Percentiles rank a stretch among this genome's conserved stretches.
These are phyloP conservation scores for Atkinsonella hypoxylon DNA, from an alignment of 2,329 filamentous ascomycete species.

Conservation along the genomic window DNA sequence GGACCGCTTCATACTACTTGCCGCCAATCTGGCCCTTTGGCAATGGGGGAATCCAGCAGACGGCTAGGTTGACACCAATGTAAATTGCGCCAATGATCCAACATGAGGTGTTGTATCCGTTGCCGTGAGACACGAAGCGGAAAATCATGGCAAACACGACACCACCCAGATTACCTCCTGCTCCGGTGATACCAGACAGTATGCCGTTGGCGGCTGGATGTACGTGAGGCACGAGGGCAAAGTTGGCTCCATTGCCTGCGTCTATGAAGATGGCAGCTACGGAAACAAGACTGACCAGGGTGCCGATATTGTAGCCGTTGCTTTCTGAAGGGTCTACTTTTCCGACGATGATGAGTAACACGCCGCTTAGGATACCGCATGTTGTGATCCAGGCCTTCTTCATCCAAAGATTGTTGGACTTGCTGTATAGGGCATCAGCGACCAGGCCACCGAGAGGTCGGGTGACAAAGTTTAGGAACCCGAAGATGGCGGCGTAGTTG, in stretches of 20 bases:
- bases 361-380: conserved; percentile 50
- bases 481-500: conserved; percentile 61
- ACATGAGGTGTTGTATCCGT: conserved; percentile 55
- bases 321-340: conserved; percentile 48
- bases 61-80: conserved; percentile 54
- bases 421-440: conserved; percentile 37
- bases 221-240: conserved; percentile 76
- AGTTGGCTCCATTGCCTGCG: conserved; percentile 77
- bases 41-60: conserved; percentile 44
- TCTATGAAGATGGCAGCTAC: conserved; percentile 74
- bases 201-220: conserved; percentile 70
- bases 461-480: conserved; percentile 58
- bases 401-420: conserved; percentile 21
- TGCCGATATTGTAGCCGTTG: conserved; percentile 24
- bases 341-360: conserved; percentile 49
- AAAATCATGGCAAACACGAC: conserved; percentile 77
- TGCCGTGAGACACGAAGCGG: conserved; percentile 53
- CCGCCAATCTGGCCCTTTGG: conserved; percentile 33
- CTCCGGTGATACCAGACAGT: conserved; percentile 68
- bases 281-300: conserved; percentile 66
- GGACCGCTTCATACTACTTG: conserved; percentile 7
- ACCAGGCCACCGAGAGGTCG: conserved; percentile 53
- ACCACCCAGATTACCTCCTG: conserved; percentile 72
- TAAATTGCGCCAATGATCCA: conserved; percentile 76
- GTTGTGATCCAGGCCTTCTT: conserved; percentile 34